Evolutionary conservation across 2,329 filamentous ascomycete genomes (phyloP).

Genomic region (Phaeosphaeria sp.): DNA sequence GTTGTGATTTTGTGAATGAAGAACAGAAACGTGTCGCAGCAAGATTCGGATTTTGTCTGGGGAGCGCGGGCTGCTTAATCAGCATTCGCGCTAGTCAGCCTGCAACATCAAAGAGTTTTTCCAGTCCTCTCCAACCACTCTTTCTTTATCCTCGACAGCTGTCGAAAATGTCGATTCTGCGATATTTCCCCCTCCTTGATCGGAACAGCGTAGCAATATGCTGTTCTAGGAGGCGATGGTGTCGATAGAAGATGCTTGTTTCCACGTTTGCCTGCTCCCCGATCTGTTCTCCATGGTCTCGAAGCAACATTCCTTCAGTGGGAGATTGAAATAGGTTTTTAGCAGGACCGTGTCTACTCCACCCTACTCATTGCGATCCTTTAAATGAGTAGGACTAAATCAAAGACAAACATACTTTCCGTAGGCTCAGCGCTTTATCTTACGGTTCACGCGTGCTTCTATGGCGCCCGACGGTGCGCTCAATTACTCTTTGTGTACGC

Average conservation of each 20-base stretch:
- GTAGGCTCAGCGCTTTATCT: neutral
- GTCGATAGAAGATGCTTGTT: constrained; percentile 14
- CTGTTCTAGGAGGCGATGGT: constrained; percentile 20
- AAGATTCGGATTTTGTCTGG: constrained; percentile 23
- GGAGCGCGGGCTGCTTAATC: constrained; percentile 16
- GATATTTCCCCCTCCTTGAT: constrained; percentile 2
- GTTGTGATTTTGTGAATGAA: constrained; percentile 50
- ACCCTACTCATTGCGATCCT: constrained; percentile 54
- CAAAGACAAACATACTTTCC: constrained; percentile 53
- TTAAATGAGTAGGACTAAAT: constrained; percentile 56
- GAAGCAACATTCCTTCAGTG: constrained; percentile 60
- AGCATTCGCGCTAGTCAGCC: constrained; percentile 14
- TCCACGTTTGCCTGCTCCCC: constrained; percentile 61
- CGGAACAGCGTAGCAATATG: constrained; percentile 21
- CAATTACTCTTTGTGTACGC: neutral
- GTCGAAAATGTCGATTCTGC: constrained; percentile 12
- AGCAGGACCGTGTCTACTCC: constrained; percentile 62
- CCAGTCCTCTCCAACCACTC: constrained; percentile 4
- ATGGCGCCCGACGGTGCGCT: too few relatives aligned
- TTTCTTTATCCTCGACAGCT: constrained; percentile 5
- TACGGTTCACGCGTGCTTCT: neutral
- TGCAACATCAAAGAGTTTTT: constrained; percentile 14
- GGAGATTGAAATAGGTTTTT: constrained; percentile 59
- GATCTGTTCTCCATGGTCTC: constrained; percentile 54
- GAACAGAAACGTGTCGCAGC: constrained; percentile 20